Evolutionary conservation across 768 basidiomycete species (phyloP).

Genomic region (Suillus decipiens): DNA sequence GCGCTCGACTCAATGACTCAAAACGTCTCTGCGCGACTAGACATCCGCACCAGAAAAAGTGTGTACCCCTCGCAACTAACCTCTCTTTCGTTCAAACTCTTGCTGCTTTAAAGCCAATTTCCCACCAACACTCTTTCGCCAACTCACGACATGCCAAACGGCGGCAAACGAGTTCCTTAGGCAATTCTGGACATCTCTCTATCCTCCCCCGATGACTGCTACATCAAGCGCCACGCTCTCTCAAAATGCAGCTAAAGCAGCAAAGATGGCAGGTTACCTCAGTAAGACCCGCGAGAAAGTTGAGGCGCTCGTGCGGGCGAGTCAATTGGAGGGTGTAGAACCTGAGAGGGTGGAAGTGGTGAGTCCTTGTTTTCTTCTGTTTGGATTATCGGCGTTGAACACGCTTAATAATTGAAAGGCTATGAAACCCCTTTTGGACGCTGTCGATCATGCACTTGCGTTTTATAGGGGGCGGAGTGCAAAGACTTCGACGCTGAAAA

Average conservation of each 20-base stretch:
- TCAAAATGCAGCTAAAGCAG: conserved; percentile 75
- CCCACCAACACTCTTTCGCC: conserved; percentile 72
- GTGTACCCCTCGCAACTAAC: conserved; percentile 19
- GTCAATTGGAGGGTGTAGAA: conserved; percentile 63
- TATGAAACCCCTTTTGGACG: conserved; percentile 72
- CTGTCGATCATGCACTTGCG: conserved; percentile 70
- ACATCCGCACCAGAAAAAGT: conserved; percentile 70
- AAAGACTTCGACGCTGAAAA: conserved; percentile 17
- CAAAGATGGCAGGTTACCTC: conserved; percentile 88
- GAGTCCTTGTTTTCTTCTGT: conserved; percentile 29
- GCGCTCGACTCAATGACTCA: conserved; percentile 77
- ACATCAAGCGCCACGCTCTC: conserved; percentile 54
- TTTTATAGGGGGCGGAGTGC: conserved; percentile 50
- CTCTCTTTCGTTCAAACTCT: neutral
- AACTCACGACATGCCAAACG: conserved; percentile 89
- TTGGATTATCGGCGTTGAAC: conserved; percentile 3
- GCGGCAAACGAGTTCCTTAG: conserved; percentile 95
- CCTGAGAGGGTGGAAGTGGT: conserved; percentile 64
- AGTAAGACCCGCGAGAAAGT: conserved; percentile 81
- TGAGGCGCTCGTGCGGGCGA: conserved; percentile 67
- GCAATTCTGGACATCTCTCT: conserved; percentile 91
- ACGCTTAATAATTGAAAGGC: conserved; percentile 49
- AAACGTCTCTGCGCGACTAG: conserved; percentile 72
- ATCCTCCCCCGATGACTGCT: conserved; percentile 65
- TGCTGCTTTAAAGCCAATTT: conserved; percentile 60